Evolutionary conservation across 768 basidiomycete species (phyloP), one percentile per base, ranked within the genome.

Genomic region (Chalciporus sphaerocephalus): DNA sequence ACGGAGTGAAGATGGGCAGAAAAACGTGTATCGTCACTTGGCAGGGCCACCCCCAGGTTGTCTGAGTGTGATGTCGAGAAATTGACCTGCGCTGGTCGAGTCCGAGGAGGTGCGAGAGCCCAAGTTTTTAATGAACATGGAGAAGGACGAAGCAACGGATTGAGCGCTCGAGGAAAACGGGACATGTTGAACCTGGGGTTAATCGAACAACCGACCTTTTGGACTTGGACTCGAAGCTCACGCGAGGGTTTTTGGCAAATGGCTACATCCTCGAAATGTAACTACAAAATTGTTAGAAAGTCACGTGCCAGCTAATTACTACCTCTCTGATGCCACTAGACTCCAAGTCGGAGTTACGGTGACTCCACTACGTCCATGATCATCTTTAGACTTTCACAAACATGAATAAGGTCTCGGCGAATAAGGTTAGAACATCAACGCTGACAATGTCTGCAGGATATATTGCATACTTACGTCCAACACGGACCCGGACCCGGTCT

Each of bases 1-100:
- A 86, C 67, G 25, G 72, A 68, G 55, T 80, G 73, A 28, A 88
- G 70, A 61, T 91, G 84, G 25, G 74, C 67, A 21, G 74, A 62
- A 33, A 81, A 67, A 33, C 46, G 58, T 10, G 60, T 39, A 12
- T 60, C 54, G 30, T 47, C 52, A 34, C 42, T 49, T 36, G 49
- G 46, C 37, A 44, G 41, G 42, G 34, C 7, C 20, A 7, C 15
- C 22, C 37, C 35, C 21, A 44, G 27, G 27, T 44, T 11, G 8
- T 43, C 21, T 2, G 36, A 13, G 7, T 46, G 48, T 48, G 47
- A 53, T 13, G 53, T 61, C 21, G 53, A 55, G 40, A 52, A 52
- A 40, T 41, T 39, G 45, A 17, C 34, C 2, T 28, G 42, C 24
- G 11, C 16, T 36, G 27, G 25, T 33, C 25, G 32, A 39, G 51